Conservation (phyloP, 2,329 filamentous ascomycete species). For the Curvularia sp. region DNA sequence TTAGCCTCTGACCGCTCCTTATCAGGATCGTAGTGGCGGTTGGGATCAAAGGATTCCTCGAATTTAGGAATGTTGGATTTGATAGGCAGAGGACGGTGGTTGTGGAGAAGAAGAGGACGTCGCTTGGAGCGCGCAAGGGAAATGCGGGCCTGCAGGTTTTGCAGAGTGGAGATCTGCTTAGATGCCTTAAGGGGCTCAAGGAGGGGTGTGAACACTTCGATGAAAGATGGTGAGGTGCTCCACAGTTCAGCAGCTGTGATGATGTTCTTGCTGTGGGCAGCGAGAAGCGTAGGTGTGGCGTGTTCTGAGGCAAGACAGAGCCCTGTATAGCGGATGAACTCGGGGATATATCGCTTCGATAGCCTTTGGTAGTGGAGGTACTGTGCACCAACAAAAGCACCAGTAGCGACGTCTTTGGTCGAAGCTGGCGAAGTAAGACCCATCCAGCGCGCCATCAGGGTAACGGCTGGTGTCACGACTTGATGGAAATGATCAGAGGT, state of each 20-base stretch:
- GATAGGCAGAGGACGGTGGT: conserved; percentile 87
- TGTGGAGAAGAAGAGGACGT: conserved; percentile 83
- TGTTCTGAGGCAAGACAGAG: conserved; percentile 67
- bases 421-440: conserved; percentile 74
- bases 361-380: conserved; percentile 82
- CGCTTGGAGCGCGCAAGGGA: conserved; percentile 69
- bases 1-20: conserved; percentile 83
- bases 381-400: conserved; percentile 80
- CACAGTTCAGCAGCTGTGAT: conserved; percentile 74
- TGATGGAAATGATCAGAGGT: conserved; percentile 98
- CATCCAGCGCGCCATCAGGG: conserved; percentile 83
- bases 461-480: conserved; percentile 86
- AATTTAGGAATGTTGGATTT: conserved; percentile 91
- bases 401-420: conserved; percentile 72
- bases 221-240: conserved; percentile 74
- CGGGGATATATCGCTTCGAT: conserved; percentile 87
- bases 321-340: conserved; percentile 80
- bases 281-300: conserved; percentile 57
- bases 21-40: conserved; percentile 97
- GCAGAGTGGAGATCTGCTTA: conserved; percentile 58
- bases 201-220: conserved; percentile 76
- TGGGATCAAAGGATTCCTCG: conserved; percentile 91
- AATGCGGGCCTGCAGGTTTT: conserved; percentile 68
- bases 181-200: conserved; percentile 42
- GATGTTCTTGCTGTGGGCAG: conserved; percentile 70